Evolutionary conservation across 108 stramenopile genomes (phyloP).

Genomic region (Poteriospumella lacustris): DNA sequence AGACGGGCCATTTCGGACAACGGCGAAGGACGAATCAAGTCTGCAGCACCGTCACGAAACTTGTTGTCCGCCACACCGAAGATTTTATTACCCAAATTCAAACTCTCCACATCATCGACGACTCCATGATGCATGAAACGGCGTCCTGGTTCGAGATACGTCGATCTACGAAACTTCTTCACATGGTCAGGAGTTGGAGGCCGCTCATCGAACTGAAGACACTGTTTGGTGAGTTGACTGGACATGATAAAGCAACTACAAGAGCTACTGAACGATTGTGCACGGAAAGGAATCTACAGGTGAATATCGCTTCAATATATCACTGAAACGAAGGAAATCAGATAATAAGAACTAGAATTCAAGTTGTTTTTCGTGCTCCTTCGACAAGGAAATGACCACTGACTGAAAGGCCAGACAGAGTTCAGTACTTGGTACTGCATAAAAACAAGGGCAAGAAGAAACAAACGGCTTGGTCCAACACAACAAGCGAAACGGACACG

Average conservation of each 20-base stretch:
- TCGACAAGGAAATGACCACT: too few species aligned
- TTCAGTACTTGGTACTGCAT: too few species aligned
- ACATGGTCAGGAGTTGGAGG: constrained; percentile 14
- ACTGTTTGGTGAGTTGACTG: background rate
- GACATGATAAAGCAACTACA: background rate
- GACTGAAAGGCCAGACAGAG: too few species aligned
- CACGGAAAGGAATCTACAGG: background rate
- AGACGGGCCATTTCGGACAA: constrained; percentile 35
- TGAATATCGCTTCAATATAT: background rate
- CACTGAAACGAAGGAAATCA: background rate
- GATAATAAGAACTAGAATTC: background rate
- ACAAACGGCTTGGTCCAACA: too few species aligned
- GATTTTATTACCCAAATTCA: constrained; percentile 4
- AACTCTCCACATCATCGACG: constrained; percentile 19
- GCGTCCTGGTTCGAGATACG: constrained; percentile 33
- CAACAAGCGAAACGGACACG: too few species aligned
- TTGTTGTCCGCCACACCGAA: constrained; percentile 20
- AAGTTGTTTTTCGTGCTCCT: too few species aligned
- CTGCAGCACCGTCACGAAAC: constrained; percentile 29
- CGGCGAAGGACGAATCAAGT: constrained; percentile 17
- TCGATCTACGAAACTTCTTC: constrained; percentile 37
- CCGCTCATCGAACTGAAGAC: constrained; percentile 20
- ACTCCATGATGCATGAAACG: constrained; percentile 34
- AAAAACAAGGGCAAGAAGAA: too few species aligned
- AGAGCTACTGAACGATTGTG: too few species aligned